A percentile compares a stretch with the other conserved stretches of the same genome.
Conservation (phyloP, 1,139 yeast species). For the Magnusiomyces magnusii region DNA sequence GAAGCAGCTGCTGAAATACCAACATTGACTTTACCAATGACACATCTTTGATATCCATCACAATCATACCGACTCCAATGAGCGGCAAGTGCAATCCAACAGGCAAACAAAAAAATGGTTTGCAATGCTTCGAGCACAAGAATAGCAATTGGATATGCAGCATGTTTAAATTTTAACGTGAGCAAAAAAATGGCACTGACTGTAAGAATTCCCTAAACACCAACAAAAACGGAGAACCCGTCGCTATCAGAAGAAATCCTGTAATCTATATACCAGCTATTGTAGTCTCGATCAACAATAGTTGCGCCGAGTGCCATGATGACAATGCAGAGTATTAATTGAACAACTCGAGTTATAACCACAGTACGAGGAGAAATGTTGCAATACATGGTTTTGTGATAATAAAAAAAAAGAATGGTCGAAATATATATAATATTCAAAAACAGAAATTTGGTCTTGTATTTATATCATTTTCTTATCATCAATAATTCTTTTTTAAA, state of each 20-base stretch:
- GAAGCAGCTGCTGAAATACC: slow-evolving; percentile 18
- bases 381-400: no score
- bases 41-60: slow-evolving; percentile 14
- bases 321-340: no score
- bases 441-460: no score
- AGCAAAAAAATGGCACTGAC: slow-evolving; percentile 6
- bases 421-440: no score
- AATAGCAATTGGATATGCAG: slow-evolving; percentile 13
- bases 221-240: slow-evolving; percentile 10
- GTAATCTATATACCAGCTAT: not conserved
- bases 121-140: slow-evolving; percentile 16
- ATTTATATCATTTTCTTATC: no score
- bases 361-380: no score
- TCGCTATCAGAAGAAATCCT: not conserved
- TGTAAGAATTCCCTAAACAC: slow-evolving; percentile 17
- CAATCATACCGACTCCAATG: slow-evolving; percentile 9
- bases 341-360: no score
- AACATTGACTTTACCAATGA: slow-evolving; percentile 19
- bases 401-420: no score
- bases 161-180: not conserved
- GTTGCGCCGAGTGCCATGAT: no score
- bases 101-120: slow-evolving; percentile 18
- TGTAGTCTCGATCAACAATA: not conserved
- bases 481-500: no score
- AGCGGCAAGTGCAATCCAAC: slow-evolving; percentile 18